These are phyloP conservation scores for Oryza meridionalis DNA, from an alignment of 176 grass and related monocot genomes.

Conservation along the genomic window DNA sequence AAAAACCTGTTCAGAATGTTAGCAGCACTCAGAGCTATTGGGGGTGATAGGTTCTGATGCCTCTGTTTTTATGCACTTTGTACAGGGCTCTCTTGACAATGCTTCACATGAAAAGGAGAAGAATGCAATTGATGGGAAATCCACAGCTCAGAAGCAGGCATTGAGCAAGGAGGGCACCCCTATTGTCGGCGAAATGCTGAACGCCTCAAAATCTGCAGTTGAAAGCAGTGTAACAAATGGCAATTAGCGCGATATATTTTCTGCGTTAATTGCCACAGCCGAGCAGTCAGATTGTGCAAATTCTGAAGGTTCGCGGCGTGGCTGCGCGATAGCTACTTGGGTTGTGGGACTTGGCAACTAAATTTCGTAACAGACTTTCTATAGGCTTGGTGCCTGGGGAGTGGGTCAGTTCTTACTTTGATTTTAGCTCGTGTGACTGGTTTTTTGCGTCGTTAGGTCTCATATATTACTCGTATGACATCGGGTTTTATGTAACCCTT, in stretches of 20 bases:
- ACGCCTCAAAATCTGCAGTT: conserved; percentile 45
- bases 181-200: conserved; percentile 23
- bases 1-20: not conserved
- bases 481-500: conserved; percentile 38
- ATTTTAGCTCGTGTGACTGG: conserved; percentile 34
- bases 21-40: not conserved
- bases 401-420: conserved; percentile 16
- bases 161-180: conserved; percentile 56
- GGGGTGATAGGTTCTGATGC: conserved; percentile 20
- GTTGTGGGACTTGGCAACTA: conserved; percentile 27
- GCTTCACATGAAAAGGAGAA: conserved; percentile 62
- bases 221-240: conserved; percentile 42
- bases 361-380: conserved; percentile 8
- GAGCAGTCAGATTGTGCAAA: conserved; percentile 3
- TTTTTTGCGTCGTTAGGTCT: conserved; percentile 34
- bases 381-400: not conserved
- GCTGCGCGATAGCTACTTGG: not conserved
- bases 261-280: conserved; percentile 21
- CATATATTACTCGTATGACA: conserved; percentile 31
- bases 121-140: conserved; percentile 42
- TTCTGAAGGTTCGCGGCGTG: conserved; percentile 21
- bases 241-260: conserved; percentile 46
- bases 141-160: conserved; percentile 47
- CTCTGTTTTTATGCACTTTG: conserved; percentile 4
- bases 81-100: conserved; percentile 55